A percentile compares a stretch with the other conserved stretches of the same genome.
Evolutionary conservation across 495 filamentous ascomycete genomes (phyloP).

Genomic region (Penicillium antarcticum): DNA sequence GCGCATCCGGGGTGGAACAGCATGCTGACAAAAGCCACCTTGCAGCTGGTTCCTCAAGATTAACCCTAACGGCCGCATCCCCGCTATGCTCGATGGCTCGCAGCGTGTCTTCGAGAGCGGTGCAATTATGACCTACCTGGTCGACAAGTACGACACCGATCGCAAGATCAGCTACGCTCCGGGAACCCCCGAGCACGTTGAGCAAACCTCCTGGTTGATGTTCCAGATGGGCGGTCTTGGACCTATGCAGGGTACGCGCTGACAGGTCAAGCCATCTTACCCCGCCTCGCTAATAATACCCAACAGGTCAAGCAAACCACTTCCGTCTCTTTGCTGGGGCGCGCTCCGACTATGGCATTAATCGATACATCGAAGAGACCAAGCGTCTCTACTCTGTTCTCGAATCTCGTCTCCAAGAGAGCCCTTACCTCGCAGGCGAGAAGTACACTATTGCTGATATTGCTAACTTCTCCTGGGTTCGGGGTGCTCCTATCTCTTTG

Average conservation of each 20-base stretch:
- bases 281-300: background rate
- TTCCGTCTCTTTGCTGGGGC: slow-evolving; percentile 35
- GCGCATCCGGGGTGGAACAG: background rate
- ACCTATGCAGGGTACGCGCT: slow-evolving; percentile 33
- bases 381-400: slow-evolving; percentile 39
- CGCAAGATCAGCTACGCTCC: slow-evolving; percentile 41
- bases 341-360: slow-evolving; percentile 40
- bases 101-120: slow-evolving; percentile 48
- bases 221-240: slow-evolving; percentile 43
- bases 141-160: slow-evolving; percentile 43
- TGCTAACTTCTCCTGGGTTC: slow-evolving; percentile 36
- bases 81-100: slow-evolving; percentile 53
- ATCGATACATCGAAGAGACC: slow-evolving; percentile 37
- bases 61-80: slow-evolving; percentile 89
- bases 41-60: slow-evolving; percentile 74
- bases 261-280: background rate
- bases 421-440: slow-evolving; percentile 38
- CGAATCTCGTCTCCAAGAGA: slow-evolving; percentile 39
- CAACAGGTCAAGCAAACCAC: slow-evolving; percentile 39
- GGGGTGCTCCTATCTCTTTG: slow-evolving; percentile 13
- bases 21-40: background rate
- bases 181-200: slow-evolving; percentile 39
- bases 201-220: slow-evolving; percentile 45
- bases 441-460: slow-evolving; percentile 45
- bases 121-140: slow-evolving; percentile 47